Conservation (phyloP, 2,329 filamentous ascomycete genomes). For the Ophiostoma sp. region DNA sequence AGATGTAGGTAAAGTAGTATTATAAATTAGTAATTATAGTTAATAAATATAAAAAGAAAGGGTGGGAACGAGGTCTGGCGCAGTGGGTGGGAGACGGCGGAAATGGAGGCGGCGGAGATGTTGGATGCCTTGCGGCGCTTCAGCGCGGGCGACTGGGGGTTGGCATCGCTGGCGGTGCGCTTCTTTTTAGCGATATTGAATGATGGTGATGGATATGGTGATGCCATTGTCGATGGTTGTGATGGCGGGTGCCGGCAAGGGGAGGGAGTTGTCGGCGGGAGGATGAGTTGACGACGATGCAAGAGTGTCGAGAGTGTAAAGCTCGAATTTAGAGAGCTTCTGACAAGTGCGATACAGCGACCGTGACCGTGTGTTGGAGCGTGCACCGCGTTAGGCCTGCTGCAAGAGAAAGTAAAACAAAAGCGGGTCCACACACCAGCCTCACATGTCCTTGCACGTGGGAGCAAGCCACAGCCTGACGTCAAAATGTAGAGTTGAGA, state of each 20-base stretch:
- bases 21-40: no score
- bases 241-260: not conserved
- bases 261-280: not conserved
- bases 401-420: not conserved
- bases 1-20: no score
- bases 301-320: not conserved
- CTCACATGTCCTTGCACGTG: not conserved
- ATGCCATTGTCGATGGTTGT: slow-evolving; percentile 49
- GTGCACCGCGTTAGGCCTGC: slow-evolving; percentile 2
- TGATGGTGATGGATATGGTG: slow-evolving; percentile 53
- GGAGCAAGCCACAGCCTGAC: slow-evolving; percentile 10
- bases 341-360: not conserved
- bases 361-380: not conserved
- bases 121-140: slow-evolving; percentile 73
- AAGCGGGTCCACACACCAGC: not conserved
- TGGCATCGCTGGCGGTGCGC: slow-evolving; percentile 58
- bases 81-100: slow-evolving; percentile 62
- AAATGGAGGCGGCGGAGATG: slow-evolving; percentile 54
- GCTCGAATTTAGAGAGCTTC: not conserved
- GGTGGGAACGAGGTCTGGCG: slow-evolving; percentile 76
- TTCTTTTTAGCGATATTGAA: slow-evolving; percentile 55
- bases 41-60: no score
- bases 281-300: not conserved
- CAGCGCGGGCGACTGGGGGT: slow-evolving; percentile 45
- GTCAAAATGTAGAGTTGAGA: not conserved